Conservation (phyloP, 208 protist genomes). For the Endotrypanum monterogeii region DNA sequence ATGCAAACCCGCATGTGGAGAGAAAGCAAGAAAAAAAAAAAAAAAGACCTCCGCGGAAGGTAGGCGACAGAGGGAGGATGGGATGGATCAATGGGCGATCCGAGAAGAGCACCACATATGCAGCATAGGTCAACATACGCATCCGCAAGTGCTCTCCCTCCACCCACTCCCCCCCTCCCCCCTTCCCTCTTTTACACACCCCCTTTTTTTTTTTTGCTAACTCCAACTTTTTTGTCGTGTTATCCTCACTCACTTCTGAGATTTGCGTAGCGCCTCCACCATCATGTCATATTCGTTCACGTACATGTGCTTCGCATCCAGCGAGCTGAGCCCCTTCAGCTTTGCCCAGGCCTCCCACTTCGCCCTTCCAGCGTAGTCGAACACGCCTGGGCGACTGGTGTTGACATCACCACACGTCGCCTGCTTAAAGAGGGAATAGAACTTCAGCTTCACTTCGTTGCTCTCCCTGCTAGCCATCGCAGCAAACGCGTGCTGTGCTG, state of each 20-base stretch:
- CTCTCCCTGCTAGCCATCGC: conserved; percentile 38
- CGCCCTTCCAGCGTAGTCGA: conserved; percentile 74
- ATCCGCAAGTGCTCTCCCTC: neutral
- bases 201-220: neutral
- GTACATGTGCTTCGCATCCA: conserved; percentile 89
- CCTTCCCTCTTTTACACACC: neutral
- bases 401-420: conserved; percentile 85
- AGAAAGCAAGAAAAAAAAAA: neutral
- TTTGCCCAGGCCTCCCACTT: conserved; percentile 94
- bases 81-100: no score
- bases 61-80: neutral
- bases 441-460: conserved; percentile 82
- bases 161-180: neutral
- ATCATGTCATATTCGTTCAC: conserved; percentile 63
- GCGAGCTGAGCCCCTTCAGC: conserved; percentile 75
- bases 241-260: neutral
- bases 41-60: neutral
- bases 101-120: neutral
- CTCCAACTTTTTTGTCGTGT: no score
- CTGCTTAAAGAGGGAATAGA: conserved; percentile 90
- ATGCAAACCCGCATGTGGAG: neutral
- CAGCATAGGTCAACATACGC: neutral
- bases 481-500: conserved; percentile 57
- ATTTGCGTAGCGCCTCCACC: conserved; percentile 29
- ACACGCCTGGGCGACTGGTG: conserved; percentile 66